Conservation (phyloP, 2,329 filamentous ascomycete species). For the Clarireedia monteithiana region DNA sequence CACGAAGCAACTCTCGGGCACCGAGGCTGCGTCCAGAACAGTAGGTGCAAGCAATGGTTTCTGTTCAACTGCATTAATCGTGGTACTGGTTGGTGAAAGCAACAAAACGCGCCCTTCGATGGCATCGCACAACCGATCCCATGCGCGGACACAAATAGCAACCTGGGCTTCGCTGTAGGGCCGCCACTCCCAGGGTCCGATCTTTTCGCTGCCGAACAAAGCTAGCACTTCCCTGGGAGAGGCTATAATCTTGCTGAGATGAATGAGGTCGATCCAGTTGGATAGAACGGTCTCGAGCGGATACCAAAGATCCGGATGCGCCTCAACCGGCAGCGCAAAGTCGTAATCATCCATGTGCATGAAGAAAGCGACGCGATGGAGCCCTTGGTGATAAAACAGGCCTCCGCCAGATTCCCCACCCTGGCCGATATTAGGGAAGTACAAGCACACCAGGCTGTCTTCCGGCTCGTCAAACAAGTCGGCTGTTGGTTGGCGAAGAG, state of each 20-base stretch:
- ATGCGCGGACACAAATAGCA: constrained; percentile 18
- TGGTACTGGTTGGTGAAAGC: no score
- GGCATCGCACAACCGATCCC: constrained; percentile 4
- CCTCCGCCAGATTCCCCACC: not conserved
- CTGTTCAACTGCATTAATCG: no score
- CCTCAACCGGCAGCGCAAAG: not conserved
- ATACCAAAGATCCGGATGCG: constrained; percentile 9
- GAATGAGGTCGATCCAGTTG: constrained; percentile 15
- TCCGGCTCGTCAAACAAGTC: not conserved
- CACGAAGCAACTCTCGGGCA: not conserved
- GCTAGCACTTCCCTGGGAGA: not conserved
- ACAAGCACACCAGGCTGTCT: not conserved
- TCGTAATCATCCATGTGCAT: not conserved
- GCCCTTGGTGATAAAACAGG: not conserved
- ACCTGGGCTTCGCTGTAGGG: constrained; percentile 32
- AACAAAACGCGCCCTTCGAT: not conserved
- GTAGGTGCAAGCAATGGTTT: not conserved
- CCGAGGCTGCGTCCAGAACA: not conserved
- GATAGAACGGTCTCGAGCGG: constrained; percentile 18
- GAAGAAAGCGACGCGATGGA: not conserved
- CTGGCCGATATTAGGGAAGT: not conserved
- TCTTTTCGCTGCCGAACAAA: constrained; percentile 11
- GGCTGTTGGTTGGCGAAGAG: not conserved
- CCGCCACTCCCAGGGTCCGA: constrained; percentile 20
- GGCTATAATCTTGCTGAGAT: constrained; percentile 13